Percentiles rank a stretch among this genome's conserved stretches.
Evolutionary conservation across 2,329 filamentous ascomycete genomes (phyloP).

Genomic region (Didymella sp.): DNA sequence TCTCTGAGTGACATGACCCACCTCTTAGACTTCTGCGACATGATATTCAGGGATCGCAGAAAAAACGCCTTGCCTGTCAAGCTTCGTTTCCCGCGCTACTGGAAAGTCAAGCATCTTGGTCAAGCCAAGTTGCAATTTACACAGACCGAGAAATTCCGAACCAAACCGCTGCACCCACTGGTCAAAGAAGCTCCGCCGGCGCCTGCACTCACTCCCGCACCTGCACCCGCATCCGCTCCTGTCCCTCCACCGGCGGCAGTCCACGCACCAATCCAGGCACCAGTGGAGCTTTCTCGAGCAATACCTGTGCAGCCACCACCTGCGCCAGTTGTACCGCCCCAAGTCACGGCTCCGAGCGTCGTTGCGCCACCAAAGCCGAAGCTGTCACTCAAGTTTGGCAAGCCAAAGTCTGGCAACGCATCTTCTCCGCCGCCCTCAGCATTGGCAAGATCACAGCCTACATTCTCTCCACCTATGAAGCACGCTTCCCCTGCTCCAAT

Average conservation of each 20-base stretch:
- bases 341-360: slow-evolving; percentile 1
- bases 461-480: slow-evolving; percentile 27
- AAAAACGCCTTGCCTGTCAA: slow-evolving; percentile 58
- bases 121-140: slow-evolving; percentile 51
- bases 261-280: slow-evolving; percentile 9
- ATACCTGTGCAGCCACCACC: slow-evolving; percentile 3
- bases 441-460: slow-evolving; percentile 21
- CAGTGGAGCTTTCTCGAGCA: slow-evolving; percentile 2
- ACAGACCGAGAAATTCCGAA: slow-evolving; percentile 33
- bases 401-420: slow-evolving; percentile 13
- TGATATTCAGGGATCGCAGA: slow-evolving; percentile 59
- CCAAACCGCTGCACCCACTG: slow-evolving; percentile 21
- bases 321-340: not conserved
- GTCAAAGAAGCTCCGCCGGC: slow-evolving; percentile 17
- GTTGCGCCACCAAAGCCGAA: slow-evolving; percentile 23
- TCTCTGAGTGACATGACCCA: slow-evolving; percentile 62
- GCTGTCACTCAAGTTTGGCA: slow-evolving; percentile 36
- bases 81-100: slow-evolving; percentile 64
- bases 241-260: not conserved
- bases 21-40: slow-evolving; percentile 63
- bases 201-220: slow-evolving; percentile 11
- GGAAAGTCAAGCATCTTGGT: slow-evolving; percentile 61
- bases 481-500: slow-evolving; percentile 26
- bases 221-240: slow-evolving; percentile 1
- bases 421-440: slow-evolving; percentile 26